Evolutionary conservation across 495 filamentous ascomycete species (phyloP).

Genomic region (Astrocystis sublimbata): DNA sequence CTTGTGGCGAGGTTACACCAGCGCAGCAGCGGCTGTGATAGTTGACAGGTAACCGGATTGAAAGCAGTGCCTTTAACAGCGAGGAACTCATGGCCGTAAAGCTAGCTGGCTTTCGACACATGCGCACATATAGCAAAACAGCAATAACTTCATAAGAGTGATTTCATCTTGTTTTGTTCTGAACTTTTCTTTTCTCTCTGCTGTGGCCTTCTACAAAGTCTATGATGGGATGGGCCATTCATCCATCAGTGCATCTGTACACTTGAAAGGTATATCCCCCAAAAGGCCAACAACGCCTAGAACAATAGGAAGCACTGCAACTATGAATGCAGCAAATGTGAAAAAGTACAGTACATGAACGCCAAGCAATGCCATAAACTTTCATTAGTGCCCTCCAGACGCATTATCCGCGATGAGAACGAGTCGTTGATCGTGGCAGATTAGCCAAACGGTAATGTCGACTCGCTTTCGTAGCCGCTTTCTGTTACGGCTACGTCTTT

Average conservation of each 20-base stretch:
- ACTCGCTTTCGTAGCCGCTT: constrained; percentile 41
- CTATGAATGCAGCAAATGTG: constrained; percentile 15
- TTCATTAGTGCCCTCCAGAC: constrained; percentile 8
- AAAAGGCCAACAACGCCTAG: constrained; percentile 10
- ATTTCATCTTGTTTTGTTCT: background rate
- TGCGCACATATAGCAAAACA: background rate
- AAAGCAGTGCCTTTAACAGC: too few relatives aligned
- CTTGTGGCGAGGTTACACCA: too few relatives aligned
- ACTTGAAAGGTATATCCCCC: constrained; percentile 18
- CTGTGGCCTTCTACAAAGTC: constrained; percentile 12
- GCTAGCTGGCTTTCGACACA: background rate
- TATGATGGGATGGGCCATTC: constrained; percentile 12
- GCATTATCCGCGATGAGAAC: background rate
- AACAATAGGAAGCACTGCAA: constrained; percentile 1
- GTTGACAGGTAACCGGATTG: too few relatives aligned
- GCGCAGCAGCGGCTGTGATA: too few relatives aligned
- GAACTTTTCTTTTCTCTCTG: background rate
- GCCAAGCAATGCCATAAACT: constrained; percentile 17
- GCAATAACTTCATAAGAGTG: background rate
- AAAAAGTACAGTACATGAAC: constrained; percentile 15
- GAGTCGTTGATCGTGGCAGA: background rate
- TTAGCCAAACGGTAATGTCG: constrained; percentile 28
- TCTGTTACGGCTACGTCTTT: constrained; percentile 49
- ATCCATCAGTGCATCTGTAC: constrained; percentile 13
- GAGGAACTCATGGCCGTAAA: too few relatives aligned